Conservation (phyloP, 495 filamentous ascomycete genomes). For the Penicillium ochrochloron region DNA sequence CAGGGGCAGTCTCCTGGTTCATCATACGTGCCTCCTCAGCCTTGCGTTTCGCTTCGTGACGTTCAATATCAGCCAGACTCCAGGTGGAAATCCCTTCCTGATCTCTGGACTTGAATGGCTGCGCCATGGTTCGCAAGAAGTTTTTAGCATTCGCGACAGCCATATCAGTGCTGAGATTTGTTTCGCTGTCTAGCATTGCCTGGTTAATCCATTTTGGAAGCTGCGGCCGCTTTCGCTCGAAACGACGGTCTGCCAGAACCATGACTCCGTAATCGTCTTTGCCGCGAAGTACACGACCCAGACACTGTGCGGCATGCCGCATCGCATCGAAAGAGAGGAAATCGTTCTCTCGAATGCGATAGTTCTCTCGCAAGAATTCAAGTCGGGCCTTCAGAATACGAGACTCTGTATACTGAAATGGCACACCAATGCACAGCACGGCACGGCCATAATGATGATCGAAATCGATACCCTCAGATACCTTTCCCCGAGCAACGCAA, state of each 20-base stretch:
- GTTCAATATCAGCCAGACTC: conserved; percentile 76
- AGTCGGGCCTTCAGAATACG: conserved; percentile 95
- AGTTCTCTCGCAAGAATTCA: conserved; percentile 94
- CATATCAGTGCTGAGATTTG: conserved; percentile 93
- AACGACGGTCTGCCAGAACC: conserved; percentile 92
- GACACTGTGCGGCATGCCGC: conserved; percentile 95
- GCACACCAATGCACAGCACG: conserved; percentile 95
- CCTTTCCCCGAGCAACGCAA: conserved; percentile 95
- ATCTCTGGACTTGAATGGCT: conserved; percentile 79
- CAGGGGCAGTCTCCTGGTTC: conserved; percentile 35
- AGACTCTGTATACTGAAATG: conserved; percentile 98
- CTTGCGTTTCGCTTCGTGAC: conserved; percentile 71
- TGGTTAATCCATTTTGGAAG: conserved; percentile 98
- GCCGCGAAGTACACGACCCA: conserved; percentile 92
- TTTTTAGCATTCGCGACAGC: conserved; percentile 85
- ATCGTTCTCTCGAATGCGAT: conserved; percentile 95
- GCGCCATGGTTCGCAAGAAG: conserved; percentile 87
- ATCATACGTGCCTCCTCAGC: conserved; percentile 65
- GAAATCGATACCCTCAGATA: conserved; percentile 98
- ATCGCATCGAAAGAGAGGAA: conserved; percentile 99
- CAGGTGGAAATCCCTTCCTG: conserved; percentile 93
- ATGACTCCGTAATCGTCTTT: conserved; percentile 99
- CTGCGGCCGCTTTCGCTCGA: conserved; percentile 85
- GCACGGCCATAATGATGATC: conserved; percentile 98
- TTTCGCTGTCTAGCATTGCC: conserved; percentile 79